Evolutionary conservation across 2,329 filamentous ascomycete species (phyloP).

Genomic region (Sporothrix brasiliensis): DNA sequence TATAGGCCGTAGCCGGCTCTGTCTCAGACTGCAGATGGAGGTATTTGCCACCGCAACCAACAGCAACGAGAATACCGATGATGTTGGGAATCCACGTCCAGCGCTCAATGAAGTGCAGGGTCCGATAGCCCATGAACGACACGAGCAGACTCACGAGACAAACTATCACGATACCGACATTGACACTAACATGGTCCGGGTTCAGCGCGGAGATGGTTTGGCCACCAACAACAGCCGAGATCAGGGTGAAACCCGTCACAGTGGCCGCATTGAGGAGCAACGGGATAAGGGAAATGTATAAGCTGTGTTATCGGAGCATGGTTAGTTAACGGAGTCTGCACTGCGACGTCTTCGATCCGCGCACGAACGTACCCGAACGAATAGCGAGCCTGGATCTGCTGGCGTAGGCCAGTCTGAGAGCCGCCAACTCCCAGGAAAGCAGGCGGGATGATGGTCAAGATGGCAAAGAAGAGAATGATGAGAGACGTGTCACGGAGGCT

Average conservation of each 20-base stretch:
- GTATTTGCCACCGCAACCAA: conserved; percentile 56
- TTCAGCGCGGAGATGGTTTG: conserved; percentile 55
- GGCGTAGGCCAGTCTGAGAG: conserved; percentile 60
- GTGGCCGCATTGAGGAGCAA: conserved; percentile 60
- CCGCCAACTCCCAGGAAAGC: conserved; percentile 60
- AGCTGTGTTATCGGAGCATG: conserved; percentile 37
- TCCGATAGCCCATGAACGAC: conserved; percentile 58
- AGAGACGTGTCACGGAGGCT: conserved; percentile 59
- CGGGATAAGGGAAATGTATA: conserved; percentile 56
- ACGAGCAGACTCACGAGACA: conserved; percentile 56
- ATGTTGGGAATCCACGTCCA: conserved; percentile 62
- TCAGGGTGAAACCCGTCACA: conserved; percentile 60
- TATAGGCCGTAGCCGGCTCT: conserved; percentile 44
- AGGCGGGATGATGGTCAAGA: conserved; percentile 57
- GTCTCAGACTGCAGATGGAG: conserved; percentile 51
- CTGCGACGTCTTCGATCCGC: not conserved
- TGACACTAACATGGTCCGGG: conserved; percentile 52
- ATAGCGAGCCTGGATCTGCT: conserved; percentile 64
- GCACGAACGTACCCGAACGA: conserved; percentile 55
- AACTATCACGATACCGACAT: conserved; percentile 60
- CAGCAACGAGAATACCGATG: conserved; percentile 54
- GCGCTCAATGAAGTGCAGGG: conserved; percentile 58
- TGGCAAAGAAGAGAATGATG: conserved; percentile 61
- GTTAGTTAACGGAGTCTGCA: not conserved
- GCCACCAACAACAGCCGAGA: conserved; percentile 60